Percentiles rank a stretch among this genome's conserved stretches.
phyloP scores from a whole-genome alignment of 2,329 filamentous ascomycete genomes.

The Trichoderma harzianum region DNA sequence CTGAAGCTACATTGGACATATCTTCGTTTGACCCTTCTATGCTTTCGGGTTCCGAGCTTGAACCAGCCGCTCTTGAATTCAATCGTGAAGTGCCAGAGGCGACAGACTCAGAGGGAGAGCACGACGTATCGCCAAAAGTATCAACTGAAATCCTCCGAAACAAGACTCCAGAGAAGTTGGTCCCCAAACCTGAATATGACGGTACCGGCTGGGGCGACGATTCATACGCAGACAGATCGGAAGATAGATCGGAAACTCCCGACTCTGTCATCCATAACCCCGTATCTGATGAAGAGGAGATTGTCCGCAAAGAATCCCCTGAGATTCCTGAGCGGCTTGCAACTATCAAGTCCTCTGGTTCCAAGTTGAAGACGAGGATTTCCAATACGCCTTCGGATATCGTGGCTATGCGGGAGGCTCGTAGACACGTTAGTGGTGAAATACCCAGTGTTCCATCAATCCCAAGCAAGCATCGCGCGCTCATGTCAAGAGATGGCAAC shows the following conservation, averaged over 20 bases:
- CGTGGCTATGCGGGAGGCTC: conserved; percentile 77
- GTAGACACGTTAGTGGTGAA: conserved; percentile 80
- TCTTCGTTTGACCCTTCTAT: background rate
- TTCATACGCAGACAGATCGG: conserved; percentile 36
- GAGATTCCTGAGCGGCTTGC: conserved; percentile 77
- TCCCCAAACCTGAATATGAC: conserved; percentile 62
- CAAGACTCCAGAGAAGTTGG: conserved; percentile 45
- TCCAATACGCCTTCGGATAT: conserved; percentile 86
- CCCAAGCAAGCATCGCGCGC: conserved; percentile 57
- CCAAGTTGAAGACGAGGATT: conserved; percentile 81
- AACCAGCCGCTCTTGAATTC: background rate
- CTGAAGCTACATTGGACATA: background rate
- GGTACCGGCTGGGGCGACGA: conserved; percentile 59
- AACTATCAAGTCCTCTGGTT: conserved; percentile 84
- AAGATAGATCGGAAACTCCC: conserved; percentile 69
- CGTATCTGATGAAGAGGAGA: conserved; percentile 46
- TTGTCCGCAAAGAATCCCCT: conserved; percentile 50
- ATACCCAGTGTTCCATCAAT: conserved; percentile 58
- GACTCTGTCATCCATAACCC: conserved; percentile 87
- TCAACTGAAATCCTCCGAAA: conserved; percentile 31
- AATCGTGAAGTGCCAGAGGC: background rate
- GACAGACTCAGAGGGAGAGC: background rate
- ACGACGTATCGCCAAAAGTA: conserved; percentile 7
- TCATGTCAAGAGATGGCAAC: conserved; percentile 47
- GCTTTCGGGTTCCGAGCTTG: background rate